Base-by-base conservation (phyloP, 2,329 filamentous ascomycete species). In the Parastagonospora avenae region DNA sequence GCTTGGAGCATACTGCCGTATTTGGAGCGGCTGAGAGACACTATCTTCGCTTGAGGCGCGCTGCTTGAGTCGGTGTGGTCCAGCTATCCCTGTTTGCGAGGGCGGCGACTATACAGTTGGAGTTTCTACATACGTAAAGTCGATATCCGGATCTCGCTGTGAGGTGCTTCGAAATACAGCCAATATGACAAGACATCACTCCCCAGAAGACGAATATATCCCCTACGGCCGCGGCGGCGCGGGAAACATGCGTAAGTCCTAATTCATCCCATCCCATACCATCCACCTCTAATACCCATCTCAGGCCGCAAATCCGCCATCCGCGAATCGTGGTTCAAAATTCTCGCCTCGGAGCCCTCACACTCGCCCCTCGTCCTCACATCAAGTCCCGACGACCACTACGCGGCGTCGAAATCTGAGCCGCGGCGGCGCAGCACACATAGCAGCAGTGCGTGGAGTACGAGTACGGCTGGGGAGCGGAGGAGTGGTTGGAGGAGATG, bases 141-240 rank as follows among this genome's bases (percentile, higher is more conserved):
- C 35, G 15, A 38, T 4, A 38, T 24, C 4, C 39, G 16, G 9
- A 29, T 19, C 4, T 32, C 8, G 27, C 27, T 7, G 29, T 4
- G 5, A 8, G 1, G 4, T 10, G n/a, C 24, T 30, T 37, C 31
- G 8, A 42, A 32, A n/a, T 24, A 7, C 9, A 24, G 7, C 6
- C 15, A 44, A 14, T 19, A 49, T 49, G 46, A 36, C 32, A 24
- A 30, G 30, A 40, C 29, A 11, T 24, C 19, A 24, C 24, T 14
- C 41, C 12, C 14, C 39, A n/a, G 4, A 24, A 19, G 48, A 57
- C 29, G 32, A 47, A 2, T 57, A 46, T 27, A 46, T 57, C 16
- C 40, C 54, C 8, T 57, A 57, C 14, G 54, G 54, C 8, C 54
- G 54, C 6, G 54, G 54, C 2, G 54, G 54, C 40, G 54, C 54